Base-by-base conservation (phyloP, 2,329 filamentous ascomycete genomes). In the Clarireedia hainanense region DNA sequence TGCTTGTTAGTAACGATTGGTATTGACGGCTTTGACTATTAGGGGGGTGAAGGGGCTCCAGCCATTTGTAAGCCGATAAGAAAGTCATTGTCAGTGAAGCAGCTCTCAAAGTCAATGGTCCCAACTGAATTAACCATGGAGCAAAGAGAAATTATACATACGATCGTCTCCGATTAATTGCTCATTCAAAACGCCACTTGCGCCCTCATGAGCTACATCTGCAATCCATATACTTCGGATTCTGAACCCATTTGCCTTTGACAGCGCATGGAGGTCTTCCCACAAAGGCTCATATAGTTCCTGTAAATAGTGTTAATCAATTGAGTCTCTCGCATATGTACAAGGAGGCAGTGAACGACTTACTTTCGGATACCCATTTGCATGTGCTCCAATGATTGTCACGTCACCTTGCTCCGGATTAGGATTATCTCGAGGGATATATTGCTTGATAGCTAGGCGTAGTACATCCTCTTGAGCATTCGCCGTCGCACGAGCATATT, bases 331-430 rank as follows among this genome's bases (percentile, higher is more conserved):
- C 9, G 10, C 30, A 34, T 34, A 34, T 34, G 30, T 34, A 5
- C 30, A 34, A 34, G 10, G 30, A 34, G 30, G 30, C 30, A 12
- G 5, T 34, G 7, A 34, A 12, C 30, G 10, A 9, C 30, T 12
- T 34, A 88, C 88, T 79, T 96, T 97, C 10, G 89, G 88, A 63
- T 96, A 96, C 10, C 86, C 92, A 74, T 96, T 96, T 50, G 90
- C 92, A 72, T 96, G 91, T 4, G 86, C 86, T 10, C 81, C 90
- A 55, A 97, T 83, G 57, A 97, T 84, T 20, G 90, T 96, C 7
- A 96, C 75, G 70, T 94, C 89, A 36, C 89, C 88, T 1, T 83
- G 80, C 60, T 82, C 76, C 0, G 89, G 86, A 24, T 74, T 71
- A 0, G 75, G 77, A 64, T 91, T 91, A 66, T 85, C 80, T 55